Base-by-base conservation (phyloP, 805 yeast species). In the Spathaspora girioi region DNA sequence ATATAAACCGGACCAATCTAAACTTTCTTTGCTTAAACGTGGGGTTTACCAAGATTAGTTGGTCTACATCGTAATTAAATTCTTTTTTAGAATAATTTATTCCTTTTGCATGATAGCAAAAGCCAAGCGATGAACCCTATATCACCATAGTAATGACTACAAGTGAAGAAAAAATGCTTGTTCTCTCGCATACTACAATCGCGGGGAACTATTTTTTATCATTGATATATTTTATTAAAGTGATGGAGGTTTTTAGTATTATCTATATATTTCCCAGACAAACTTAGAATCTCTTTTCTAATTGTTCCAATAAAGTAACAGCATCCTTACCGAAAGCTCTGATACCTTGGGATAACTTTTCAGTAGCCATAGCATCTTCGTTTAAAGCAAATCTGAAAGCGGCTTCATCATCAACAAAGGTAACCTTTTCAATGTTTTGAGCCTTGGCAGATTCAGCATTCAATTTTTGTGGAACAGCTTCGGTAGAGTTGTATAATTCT, bases 321-420 rank as follows among this genome's bases (percentile, higher is more conserved):
- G 96, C 86, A 73, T 94, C 99, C 71, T 87, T 93, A 64, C 97
- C 89, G 76, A 94, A 94, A 73, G 85, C 84, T 82, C 98, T 88
- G 78, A 94, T 94, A 83, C 99, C 99, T 70, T 94, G 97, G 63
- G 97, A 76, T 69, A 94, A 83, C 81, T 94, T 94, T 79, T 90
- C 97, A 59, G 97, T 90, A 63, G 97, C 96, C 98, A 94, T 93
- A 59, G 94, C 94, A 71, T 94, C 98, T 73, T 94, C 96, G 78
- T 94, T 93, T 63, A 94, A 78, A 54, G 77, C 80, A 79, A 82
- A 89, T 82, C 97, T 89, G 91, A 94, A 94, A 57, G 79, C 73
- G 48, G 96, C 75, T 78, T 93, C 98, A 72, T 91, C 85, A 67
- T 90, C 84, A 57, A 94, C 77, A 78, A 71, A 94, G 26, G 91